Base-by-base conservation (phyloP, 2,329 filamentous ascomycete genomes). In the Arthroderma sp. region DNA sequence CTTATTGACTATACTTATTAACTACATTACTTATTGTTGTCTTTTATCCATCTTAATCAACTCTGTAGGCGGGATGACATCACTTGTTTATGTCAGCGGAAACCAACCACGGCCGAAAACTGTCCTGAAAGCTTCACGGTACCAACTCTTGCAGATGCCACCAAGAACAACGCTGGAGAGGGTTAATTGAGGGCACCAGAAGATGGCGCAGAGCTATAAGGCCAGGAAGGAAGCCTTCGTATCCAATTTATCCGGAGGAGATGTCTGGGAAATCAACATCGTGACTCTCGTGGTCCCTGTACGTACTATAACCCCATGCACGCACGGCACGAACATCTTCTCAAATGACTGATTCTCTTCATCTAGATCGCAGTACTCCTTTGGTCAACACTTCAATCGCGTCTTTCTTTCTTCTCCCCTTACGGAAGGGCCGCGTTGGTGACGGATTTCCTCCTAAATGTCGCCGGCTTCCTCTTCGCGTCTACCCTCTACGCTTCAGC, bases 171-270 rank as follows among this genome's bases (percentile, higher is more conserved):
- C 15, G 15, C 8, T 34, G 32, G 11, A 34, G 11, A 34, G 11
- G 32, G 11, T 11, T 9, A 8, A 34, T 38, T 38, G 37, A 27
- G 22, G 9, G 9, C 22, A n/a, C 8, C 22, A n/a, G 8, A 34
- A 34, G 32, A 50, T 50, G 64, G 60, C 63, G 37, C 53, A 59
- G 43, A 81, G 74, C 65, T 94, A 95, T 71, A 98, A 95, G 68
- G 77, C 83, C 57, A 74, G 83, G 54, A 98, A 98, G 69, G 88
- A 94, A 71, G 86, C 86, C 59, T 94, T 94, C 63, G 91, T 98
- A 58, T 94, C 89, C 44, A 85, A 87, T 62, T 77, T 94, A 29
- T 80, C 82, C 5, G 91, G 91, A 36, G 86, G 91, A 48, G 75
- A 79, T 30, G 80, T 94, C 49, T 69, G 74, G 54, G 91, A 98